These are phyloP conservation scores for Globisporangium solare DNA, from an alignment of 352 stramenopile species.

Conservation along the genomic window DNA sequence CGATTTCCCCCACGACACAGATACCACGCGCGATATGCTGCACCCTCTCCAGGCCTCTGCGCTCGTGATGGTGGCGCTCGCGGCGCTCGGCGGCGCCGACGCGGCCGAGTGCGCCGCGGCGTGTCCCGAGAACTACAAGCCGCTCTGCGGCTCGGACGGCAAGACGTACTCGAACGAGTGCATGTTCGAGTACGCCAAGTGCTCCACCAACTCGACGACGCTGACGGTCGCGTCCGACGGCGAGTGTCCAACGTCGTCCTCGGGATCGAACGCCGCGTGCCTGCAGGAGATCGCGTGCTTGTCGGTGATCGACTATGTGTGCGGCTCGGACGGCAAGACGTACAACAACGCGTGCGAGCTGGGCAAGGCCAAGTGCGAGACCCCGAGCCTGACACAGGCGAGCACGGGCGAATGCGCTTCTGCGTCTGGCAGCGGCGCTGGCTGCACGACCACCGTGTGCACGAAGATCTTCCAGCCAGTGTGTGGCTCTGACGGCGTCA, in stretches of 20 bases:
- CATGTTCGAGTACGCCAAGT: background rate
- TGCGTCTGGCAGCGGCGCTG: background rate
- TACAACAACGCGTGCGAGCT: conserved; percentile 2
- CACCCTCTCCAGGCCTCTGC: background rate
- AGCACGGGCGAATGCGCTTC: too few species aligned
- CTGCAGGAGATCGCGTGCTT: background rate
- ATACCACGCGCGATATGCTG: background rate
- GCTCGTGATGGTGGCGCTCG: background rate
- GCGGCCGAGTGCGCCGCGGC: background rate
- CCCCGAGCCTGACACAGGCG: too few species aligned
- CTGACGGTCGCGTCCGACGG: conserved; percentile 5
- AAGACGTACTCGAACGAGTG: conserved; percentile 29
- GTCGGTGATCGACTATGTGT: background rate
- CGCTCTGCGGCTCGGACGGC: conserved; percentile 23
- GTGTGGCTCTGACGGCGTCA: too few species aligned
- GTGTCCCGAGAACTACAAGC: conserved; percentile 1
- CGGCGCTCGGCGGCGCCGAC: background rate
- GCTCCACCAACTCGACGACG: background rate
- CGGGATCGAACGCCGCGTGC: background rate
- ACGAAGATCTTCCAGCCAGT: background rate
- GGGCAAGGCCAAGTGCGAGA: too few species aligned
- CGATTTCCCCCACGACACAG: background rate
- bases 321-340: conserved; percentile 5
- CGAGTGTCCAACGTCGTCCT: background rate
- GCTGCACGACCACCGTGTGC: conserved; percentile 1